Base-by-base conservation (phyloP, 257 asterid species). In the Salvia splendens region DNA sequence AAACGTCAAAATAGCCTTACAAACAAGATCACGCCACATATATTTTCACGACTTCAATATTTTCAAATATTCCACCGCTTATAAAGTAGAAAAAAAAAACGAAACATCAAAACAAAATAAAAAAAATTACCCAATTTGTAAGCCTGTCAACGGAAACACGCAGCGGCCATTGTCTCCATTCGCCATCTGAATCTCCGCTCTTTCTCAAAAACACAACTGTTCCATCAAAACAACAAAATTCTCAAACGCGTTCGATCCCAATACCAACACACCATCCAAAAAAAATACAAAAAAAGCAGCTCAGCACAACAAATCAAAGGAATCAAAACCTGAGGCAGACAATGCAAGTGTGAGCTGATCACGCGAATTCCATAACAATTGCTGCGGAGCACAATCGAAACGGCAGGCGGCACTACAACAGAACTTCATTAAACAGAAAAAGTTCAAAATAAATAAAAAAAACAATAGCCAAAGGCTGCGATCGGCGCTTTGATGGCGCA, bases 91-190 rank as follows among this genome's bases (percentile, higher is more conserved):
- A 1, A 46, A 56, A 36, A 57, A 58, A 77, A 17, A 61, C 5
- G 12, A 61, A 61, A 9, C 42, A 10, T 33, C 6, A 2, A 33
- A 33, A 33, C 6, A 35, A 47, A 33, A 33, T 32, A 45, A 65
- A 4, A 1, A 32, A 5, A 42, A 33, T 65, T 81, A 93, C 97
- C 99, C 99, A 67, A 90, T 88, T 74, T 93, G 99, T 76, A 93
- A 79, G 79, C 84, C 80, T 49, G 97, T 93, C 46, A 93, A 77
- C 6, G 95, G 91, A 74, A 84, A 93, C 6, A 86, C 65, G 63
- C 77, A 84, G 54, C 84, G 77, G 63, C 69, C 83, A 62, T 76
- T 75, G 75, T 69, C 85, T 16, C 80, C 79, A 73, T 70, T 79
- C 78, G 78, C 93, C 97, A 84, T 91, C 33, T 33, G 62, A 69